phyloP scores from a whole-genome alignment of 306 rosid genomes.

The Casuarina cunninghamiana region DNA sequence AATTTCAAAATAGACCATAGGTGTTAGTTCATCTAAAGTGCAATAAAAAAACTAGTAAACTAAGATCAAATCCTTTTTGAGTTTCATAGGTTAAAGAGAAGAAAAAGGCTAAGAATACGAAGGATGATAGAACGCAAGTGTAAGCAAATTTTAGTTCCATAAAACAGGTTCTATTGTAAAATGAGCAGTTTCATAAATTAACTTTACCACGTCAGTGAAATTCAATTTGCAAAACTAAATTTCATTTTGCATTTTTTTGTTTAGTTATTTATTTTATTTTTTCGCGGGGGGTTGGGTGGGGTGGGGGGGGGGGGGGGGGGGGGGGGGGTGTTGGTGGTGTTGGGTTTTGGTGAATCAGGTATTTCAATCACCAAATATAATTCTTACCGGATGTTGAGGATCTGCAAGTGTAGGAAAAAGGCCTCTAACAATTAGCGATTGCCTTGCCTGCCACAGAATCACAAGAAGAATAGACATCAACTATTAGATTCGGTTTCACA shows the following conservation, averaged over 20 bases:
- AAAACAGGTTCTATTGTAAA: not conserved
- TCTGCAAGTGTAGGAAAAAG: conserved; percentile 99
- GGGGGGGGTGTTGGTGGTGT: not conserved
- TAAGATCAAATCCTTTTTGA: not conserved
- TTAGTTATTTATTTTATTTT: not conserved
- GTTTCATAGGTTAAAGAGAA: not conserved
- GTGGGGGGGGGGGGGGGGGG: not conserved
- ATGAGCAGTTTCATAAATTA: not conserved
- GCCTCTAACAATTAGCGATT: conserved; percentile 91
- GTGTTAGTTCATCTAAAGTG: not conserved
- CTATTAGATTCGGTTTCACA: not conserved
- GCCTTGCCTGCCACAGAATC: conserved; percentile 76
- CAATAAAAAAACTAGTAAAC: not conserved
- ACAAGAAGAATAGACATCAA: conserved; percentile 18
- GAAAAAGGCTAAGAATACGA: not conserved
- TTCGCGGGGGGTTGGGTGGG: not conserved
- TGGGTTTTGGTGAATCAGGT: too few species aligned
- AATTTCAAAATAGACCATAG: not conserved
- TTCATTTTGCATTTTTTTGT: too few species aligned
- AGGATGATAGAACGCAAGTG: not conserved
- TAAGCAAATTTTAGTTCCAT: not conserved
- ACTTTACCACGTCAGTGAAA: not conserved
- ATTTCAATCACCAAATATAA: not conserved
- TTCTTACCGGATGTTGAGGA: conserved; percentile 97
- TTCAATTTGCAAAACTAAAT: not conserved